Base-by-base conservation (phyloP, 2,329 filamentous ascomycete species). In the Mollisia scopiformis region DNA sequence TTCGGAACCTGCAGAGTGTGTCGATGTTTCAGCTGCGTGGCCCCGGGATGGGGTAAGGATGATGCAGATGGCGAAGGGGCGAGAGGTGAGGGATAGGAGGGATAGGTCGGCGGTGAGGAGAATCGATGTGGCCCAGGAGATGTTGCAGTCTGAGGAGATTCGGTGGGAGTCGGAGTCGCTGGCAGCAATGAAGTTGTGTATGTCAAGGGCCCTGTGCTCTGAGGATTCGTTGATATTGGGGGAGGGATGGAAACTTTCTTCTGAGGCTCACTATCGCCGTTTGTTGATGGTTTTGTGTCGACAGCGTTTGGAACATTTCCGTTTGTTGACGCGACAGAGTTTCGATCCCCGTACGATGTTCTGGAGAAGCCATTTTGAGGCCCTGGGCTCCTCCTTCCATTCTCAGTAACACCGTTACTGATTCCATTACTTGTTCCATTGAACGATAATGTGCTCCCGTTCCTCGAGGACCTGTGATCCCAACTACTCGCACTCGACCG, bases 1-100 rank as follows among this genome's bases (percentile, higher is more conserved):
- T 88, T 91, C 7, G 93, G 93, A 0, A 97, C 92, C 75, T 97
- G 92, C 27, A 97, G 82, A 0, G 92, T 97, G 76, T 97, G 90
- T 66, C 93, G 87, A 63, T 97, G 92, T 74, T 90, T 89, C 52
- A 94, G 78, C 58, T 85, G 83, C 21, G 84, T 76, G 31, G 80
- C 78, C 14, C 81, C 80, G 8, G 85, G 79, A 39, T 87, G 82
- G 47, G 60, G 65, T 21, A 59, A 55, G 16, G 70, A 69, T 33
- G 43, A 65, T 13, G 66, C 54, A 14, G 69, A 67, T n/a, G 81
- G 74, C 60, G 82, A 77, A 2, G 76, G 73, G 33, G 78, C 77
- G n/a, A 84, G 82, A 1, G 82, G 77, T 13, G 82, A 53, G 79
- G 30, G 77, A 68, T 86, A 85, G 69, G 82, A 53, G 79, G 30